Evolutionary conservation across 257 asterid species (phyloP), one percentile per base, ranked within the genome.

Genomic region (Handroanthus guayacan): DNA sequence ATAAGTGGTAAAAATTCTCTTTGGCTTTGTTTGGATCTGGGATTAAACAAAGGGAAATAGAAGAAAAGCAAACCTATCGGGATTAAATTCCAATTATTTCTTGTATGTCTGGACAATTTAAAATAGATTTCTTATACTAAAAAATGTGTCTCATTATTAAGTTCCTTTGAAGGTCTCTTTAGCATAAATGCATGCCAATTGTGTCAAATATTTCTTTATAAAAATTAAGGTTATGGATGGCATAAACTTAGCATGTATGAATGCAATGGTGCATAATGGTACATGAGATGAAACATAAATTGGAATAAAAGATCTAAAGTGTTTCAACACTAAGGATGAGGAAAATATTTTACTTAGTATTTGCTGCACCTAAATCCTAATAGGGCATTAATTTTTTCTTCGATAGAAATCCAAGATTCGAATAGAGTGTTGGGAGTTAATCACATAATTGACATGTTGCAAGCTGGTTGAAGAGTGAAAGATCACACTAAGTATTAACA

Each of bases 391-490:
- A 9, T 38, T 50, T 14, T 61, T 37, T 62, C 31, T 7, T 6
- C 12, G 31, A 38, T 5, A 37, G 9, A 34, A 10, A 11, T 31
- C 41, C 17, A 34, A 61, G 44, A 31, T 39, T 25, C 3, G 20
- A 62, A 62, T 62, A 25, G 47, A 13, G 6, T 36, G 47, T 36
- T 62, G 67, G 67, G 45, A 14, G 13, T 62, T 62, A 34, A 9
- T 62, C 1, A 36, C 44, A 11, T 8, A 54, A 0, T 54, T 54
- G 60, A 54, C 60, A 31, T 63, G 41, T 39, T 63, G 69, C 34
- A 63, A 63, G 69, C 69, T 37, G 51, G 51, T 63, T n/a, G 5
- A 38, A 63, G 34, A 63, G 51, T 63, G 57, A 63, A 63, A 63
- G n/a, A 17, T 39, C 13, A 38, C 25, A 11, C 38, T 13, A 18